Evolutionary conservation across 345 rosid species (phyloP), one percentile per base, ranked within the genome.

Genomic region (Cardamine resedifolia): DNA sequence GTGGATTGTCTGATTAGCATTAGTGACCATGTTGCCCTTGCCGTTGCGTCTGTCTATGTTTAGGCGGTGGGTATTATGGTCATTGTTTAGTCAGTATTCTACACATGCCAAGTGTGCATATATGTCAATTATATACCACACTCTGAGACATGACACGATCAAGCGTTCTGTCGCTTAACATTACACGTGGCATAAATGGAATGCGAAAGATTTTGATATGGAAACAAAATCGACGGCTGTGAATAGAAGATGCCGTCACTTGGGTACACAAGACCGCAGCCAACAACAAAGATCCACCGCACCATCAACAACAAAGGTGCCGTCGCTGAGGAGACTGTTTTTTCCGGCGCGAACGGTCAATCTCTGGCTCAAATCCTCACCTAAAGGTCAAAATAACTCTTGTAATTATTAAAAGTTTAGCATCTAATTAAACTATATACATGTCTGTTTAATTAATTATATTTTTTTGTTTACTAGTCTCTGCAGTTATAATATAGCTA

Each of bases 1-100:
- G 60, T 76, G 76, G 47, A 3, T 63, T 70, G 75, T 70, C 66
- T 56, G 67, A 64, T 70, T 64, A 56, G n/a, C 48, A 1, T 1
- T 6, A 7, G 36, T 63, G 30, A 47, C 71, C 15, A 63, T 56
- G 49, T 7, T 63, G 27, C 59, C 47, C 44, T 20, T 48, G 2
- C 28, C 12, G 36, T 70, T 47, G 38, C 27, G 53, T 23, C 45
- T 47, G 6, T 11, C 39, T 57, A 21, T 36, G 50, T 3, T 75
- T 43, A 43, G 43, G 15, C 12, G 19, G 18, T 44, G 70, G 58
- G 41, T 62, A 44, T 14, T 26, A 10, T 75, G 5, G 74, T 75
- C 49, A 53, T 2, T 44, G 20, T 11, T 2, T 1, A 10, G 6
- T 2, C 15, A 60, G 44, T 66, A 18, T 48, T 48, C 12, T n/a